Percentiles rank a stretch among this genome's conserved stretches.
Evolutionary conservation across 2,329 filamentous ascomycete species (phyloP).

Genomic region (Ophiostoma himal-ulmi): DNA sequence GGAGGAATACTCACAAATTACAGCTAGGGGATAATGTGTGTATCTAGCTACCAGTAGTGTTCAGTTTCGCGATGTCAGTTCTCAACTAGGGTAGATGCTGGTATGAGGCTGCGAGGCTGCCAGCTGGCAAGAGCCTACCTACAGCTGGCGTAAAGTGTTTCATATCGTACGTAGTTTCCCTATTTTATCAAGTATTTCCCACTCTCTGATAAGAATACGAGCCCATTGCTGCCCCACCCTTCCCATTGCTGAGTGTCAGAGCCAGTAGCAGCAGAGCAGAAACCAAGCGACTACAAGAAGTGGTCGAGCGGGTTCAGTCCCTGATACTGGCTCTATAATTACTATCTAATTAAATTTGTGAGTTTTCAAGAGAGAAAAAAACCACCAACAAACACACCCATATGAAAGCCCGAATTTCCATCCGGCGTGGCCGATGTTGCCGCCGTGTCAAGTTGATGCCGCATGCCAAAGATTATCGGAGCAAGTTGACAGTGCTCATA

Average conservation of each 20-base stretch:
- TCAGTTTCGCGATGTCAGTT: not conserved
- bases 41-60: too few species aligned
- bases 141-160: conserved; percentile 2
- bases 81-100: too few species aligned
- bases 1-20: too few species aligned
- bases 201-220: not conserved
- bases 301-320: too few species aligned
- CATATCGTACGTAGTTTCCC: not conserved
- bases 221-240: not conserved
- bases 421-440: not conserved
- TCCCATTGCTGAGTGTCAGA: not conserved
- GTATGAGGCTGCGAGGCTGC: not conserved
- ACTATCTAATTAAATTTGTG: too few species aligned
- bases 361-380: too few species aligned
- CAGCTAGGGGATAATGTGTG: too few species aligned
- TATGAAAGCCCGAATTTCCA: not conserved
- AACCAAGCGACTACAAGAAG: not conserved
- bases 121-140: not conserved
- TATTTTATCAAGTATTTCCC: not conserved
- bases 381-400: too few species aligned
- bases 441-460: not conserved
- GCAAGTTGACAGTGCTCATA: too few species aligned
- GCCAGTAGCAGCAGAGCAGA: not conserved
- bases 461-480: not conserved
- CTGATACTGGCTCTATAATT: too few species aligned